Conservation (phyloP, 164 flowering plant genomes). For the Vitis labrusca region DNA sequence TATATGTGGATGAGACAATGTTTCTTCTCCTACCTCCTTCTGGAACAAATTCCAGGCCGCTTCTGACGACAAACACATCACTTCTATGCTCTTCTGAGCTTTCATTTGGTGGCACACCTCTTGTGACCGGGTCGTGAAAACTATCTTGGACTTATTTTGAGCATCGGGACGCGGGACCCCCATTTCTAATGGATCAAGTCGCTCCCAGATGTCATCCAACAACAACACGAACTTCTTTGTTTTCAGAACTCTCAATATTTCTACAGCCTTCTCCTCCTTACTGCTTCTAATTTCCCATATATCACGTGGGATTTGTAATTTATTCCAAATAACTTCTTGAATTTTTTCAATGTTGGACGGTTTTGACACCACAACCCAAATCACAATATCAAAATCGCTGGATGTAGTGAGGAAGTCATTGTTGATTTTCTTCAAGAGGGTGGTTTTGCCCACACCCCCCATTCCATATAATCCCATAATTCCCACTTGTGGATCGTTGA, state of each 20-base stretch:
- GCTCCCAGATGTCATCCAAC: conserved; percentile 13
- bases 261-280: neutral
- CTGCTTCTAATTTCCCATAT: neutral
- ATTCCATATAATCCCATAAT: neutral
- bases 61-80: neutral
- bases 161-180: neutral
- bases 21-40: conserved; percentile 13
- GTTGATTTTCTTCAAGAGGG: neutral
- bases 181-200: neutral
- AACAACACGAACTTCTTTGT: conserved; percentile 7
- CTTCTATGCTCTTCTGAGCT: conserved; percentile 8
- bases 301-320: neutral
- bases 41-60: conserved; percentile 18
- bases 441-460: neutral
- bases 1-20: conserved; percentile 10
- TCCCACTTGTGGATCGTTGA: neutral
- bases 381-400: neutral
- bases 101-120: conserved; percentile 15
- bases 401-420: neutral
- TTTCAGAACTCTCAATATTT: neutral
- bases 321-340: neutral
- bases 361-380: neutral
- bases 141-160: conserved; percentile 2
- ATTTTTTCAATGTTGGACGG: neutral
- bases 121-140: conserved; percentile 7